phyloP scores from a whole-genome alignment of 2,329 filamentous ascomycete species.

The Triangularia verruculosa region DNA sequence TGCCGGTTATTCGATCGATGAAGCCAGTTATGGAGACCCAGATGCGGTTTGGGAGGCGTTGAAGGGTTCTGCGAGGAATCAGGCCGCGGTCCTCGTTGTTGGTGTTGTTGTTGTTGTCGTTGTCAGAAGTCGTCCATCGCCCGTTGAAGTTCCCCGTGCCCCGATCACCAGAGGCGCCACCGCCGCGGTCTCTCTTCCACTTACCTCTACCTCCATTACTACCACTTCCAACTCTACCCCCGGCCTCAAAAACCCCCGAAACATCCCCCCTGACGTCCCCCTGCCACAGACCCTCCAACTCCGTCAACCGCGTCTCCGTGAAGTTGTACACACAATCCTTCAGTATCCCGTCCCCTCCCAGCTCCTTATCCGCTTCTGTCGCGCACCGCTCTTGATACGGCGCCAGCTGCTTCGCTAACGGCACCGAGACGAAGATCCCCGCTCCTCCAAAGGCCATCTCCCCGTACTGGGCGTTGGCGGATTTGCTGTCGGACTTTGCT shows the following conservation, averaged over 20 bases:
- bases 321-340: slow-evolving; percentile 55
- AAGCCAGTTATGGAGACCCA: background rate
- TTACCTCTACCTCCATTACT: background rate
- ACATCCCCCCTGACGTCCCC: slow-evolving; percentile 54
- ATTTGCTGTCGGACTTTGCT: slow-evolving; percentile 54
- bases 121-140: too few species aligned
- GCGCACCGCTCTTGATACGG: slow-evolving; percentile 49
- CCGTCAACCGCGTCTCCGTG: slow-evolving; percentile 52
- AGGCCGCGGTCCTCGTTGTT: too few species aligned
- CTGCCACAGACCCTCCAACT: slow-evolving; percentile 55
- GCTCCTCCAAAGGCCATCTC: slow-evolving; percentile 61
- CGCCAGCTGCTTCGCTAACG: slow-evolving; percentile 48
- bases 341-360: slow-evolving; percentile 54
- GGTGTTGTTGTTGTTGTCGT: too few species aligned
- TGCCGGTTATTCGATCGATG: background rate
- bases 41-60: background rate
- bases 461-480: slow-evolving; percentile 51
- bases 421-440: slow-evolving; percentile 55
- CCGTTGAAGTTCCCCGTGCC: background rate
- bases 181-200: background rate
- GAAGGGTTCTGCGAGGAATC: background rate
- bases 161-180: background rate
- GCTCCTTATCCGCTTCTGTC: slow-evolving; percentile 29
- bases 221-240: background rate
- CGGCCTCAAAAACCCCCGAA: slow-evolving; percentile 57